Conservation (phyloP, 352 stramenopile genomes). For the Globisporangium rhizosaccharum region DNA sequence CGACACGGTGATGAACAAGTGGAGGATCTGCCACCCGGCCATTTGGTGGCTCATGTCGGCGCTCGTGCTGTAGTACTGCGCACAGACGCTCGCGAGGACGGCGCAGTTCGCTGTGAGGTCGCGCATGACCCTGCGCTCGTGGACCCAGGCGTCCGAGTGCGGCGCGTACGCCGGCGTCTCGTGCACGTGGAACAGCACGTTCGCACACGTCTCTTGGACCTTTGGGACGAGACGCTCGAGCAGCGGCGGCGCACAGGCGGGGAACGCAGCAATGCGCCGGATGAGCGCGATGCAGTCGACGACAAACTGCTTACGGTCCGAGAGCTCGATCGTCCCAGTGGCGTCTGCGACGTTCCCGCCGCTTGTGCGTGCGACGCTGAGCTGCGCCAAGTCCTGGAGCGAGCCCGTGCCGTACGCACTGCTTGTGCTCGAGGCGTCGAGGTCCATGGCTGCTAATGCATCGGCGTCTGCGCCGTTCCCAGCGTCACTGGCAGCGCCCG, state of each 20-base stretch:
- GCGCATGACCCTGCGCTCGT: conserved; percentile 44
- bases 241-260: conserved; percentile 43
- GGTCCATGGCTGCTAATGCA: conserved; percentile 25
- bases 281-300: conserved; percentile 70
- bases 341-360: conserved; percentile 22
- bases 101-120: conserved; percentile 55
- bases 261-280: conserved; percentile 59
- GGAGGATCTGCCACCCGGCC: conserved; percentile 57
- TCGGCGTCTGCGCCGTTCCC: conserved; percentile 27
- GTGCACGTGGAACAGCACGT: conserved; percentile 44
- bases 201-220: conserved; percentile 35
- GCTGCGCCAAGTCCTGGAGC: conserved; percentile 66
- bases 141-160: conserved; percentile 37
- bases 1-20: conserved; percentile 54
- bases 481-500: conserved; percentile 12
- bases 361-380: conserved; percentile 36
- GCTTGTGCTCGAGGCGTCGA: conserved; percentile 21
- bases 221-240: conserved; percentile 42
- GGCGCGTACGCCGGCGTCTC: conserved; percentile 35
- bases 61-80: conserved; percentile 54
- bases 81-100: conserved; percentile 53
- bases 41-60: conserved; percentile 51
- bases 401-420: conserved; percentile 45
- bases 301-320: conserved; percentile 65
- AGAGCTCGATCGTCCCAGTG: conserved; percentile 41